Conservation (phyloP, 345 rosid genomes). For the Camelina laxa region DNA sequence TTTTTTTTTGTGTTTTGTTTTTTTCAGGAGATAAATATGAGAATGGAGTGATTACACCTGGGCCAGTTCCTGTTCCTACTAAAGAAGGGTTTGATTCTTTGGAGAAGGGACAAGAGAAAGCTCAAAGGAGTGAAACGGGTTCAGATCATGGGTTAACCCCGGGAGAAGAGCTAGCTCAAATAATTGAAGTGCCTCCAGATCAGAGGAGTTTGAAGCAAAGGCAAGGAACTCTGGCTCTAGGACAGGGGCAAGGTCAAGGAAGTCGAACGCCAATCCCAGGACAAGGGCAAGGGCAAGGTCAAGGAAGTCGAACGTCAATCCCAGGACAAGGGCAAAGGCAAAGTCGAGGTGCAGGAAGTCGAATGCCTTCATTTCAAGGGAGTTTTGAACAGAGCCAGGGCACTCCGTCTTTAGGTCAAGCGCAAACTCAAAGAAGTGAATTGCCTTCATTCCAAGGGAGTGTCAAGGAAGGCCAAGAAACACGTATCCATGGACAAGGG, state of each 20-base stretch:
- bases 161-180: slow-evolving; percentile 18
- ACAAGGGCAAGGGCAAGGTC: slow-evolving; percentile 31
- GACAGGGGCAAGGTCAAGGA: slow-evolving; percentile 35
- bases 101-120: slow-evolving; percentile 42
- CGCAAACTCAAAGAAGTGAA: slow-evolving; percentile 7
- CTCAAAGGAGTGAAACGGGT: slow-evolving; percentile 36
- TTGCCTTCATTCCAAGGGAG: neutral
- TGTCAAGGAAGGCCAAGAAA: neutral
- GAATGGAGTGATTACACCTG: slow-evolving; percentile 76
- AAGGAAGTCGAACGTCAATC: neutral
- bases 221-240: slow-evolving; percentile 47
- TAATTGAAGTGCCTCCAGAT: slow-evolving; percentile 22
- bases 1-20: neutral
- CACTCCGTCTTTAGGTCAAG: neutral
- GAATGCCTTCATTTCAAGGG: slow-evolving; percentile 13
- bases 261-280: slow-evolving; percentile 8
- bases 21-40: slow-evolving; percentile 81
- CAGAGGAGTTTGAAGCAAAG: slow-evolving; percentile 7
- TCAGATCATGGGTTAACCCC: neutral
- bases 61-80: slow-evolving; percentile 62
- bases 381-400: slow-evolving; percentile 2
- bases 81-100: slow-evolving; percentile 47
- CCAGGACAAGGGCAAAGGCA: slow-evolving; percentile 38
- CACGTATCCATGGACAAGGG: neutral
- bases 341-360: slow-evolving; percentile 7